Base-by-base conservation (phyloP, 2,329 filamentous ascomycete genomes). In the Helotiales sp. region DNA sequence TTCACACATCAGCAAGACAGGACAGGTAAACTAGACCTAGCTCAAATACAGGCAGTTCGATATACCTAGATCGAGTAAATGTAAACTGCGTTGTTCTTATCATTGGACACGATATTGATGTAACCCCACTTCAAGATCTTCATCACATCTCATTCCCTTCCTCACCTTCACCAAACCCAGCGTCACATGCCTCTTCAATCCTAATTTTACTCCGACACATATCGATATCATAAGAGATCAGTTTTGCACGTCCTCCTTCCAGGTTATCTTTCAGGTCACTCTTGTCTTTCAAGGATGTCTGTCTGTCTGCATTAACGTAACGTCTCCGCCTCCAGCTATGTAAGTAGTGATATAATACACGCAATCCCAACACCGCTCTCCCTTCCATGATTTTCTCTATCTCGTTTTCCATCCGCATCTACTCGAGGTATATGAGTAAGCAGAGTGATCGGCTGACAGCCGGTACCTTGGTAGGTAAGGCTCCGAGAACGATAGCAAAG, bases 301-400 rank as follows among this genome's bases (percentile, higher is more conserved):
- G n/a, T n/a, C n/a, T n/a, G n/a, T n/a, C n/a, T n/a, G n/a, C n/a
- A n/a, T n/a, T n/a, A n/a, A n/a, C n/a, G n/a, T 34, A n/a, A 34
- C 11, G 26, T 30, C 52, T 28, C 24, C n/a, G n/a, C n/a, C 30
- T 34, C 8, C 6, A 20, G 49, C 26, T 52, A n/a, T n/a, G n/a
- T n/a, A n/a, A n/a, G n/a, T n/a, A 52, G n/a, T 55, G 52, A 32
- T 55, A 55, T 55, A 22, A 55, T 55, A 34, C 30, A 55, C 11
- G 22, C n/a, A 13, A 6, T 22, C n/a, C 28, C 30, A 37, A n/a
- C 10, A 55, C 30, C 8, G 17, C n/a, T 37, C 45, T 22, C 22
- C 45, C 22, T 49, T 11, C 7, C 28, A 6, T 22, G 2, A 2
- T 22, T 6, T 20, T 55, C 28, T 45, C 8, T 32, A 11, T 8